phyloP scores from a whole-genome alignment of 441 rosid species.

The Raphanus hybrid region DNA sequence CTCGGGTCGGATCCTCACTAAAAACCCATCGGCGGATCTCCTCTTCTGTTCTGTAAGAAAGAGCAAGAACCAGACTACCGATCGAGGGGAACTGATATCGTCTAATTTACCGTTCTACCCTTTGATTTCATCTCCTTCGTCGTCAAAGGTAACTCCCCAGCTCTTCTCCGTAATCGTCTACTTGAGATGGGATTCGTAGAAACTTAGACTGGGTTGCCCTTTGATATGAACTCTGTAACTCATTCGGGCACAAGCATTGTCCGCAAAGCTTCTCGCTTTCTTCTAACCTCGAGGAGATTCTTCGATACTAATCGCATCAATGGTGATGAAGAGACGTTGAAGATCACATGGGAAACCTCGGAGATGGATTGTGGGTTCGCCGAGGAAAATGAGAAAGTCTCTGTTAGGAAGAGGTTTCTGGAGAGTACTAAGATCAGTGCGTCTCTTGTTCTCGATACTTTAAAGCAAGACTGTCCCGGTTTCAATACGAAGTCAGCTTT shows the following conservation, averaged over 20 bases:
- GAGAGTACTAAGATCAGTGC: conserved; percentile 55
- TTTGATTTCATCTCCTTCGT: background rate
- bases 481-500: conserved; percentile 65
- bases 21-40: conserved; percentile 2
- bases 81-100: background rate
- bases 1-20: conserved; percentile 11
- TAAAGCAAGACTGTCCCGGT: conserved; percentile 77
- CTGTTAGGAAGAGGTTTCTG: conserved; percentile 47
- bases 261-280: conserved; percentile 47
- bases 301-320: conserved; percentile 46
- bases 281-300: conserved; percentile 50
- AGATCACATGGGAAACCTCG: conserved; percentile 46
- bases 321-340: conserved; percentile 57
- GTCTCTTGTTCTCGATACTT: conserved; percentile 58
- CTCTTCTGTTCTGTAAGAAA: background rate
- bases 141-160: conserved; percentile 14
- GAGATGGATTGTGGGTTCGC: conserved; percentile 44
- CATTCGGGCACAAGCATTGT: conserved; percentile 48
- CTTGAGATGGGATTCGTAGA: background rate
- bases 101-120: conserved; percentile 17
- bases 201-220: conserved; percentile 14
- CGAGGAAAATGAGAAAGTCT: conserved; percentile 36
- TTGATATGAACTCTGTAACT: conserved; percentile 59
- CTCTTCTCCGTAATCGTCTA: conserved; percentile 11
- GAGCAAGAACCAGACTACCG: background rate